Conservation (phyloP, 768 basidiomycete genomes). For the Fistulinella prunicolor region DNA sequence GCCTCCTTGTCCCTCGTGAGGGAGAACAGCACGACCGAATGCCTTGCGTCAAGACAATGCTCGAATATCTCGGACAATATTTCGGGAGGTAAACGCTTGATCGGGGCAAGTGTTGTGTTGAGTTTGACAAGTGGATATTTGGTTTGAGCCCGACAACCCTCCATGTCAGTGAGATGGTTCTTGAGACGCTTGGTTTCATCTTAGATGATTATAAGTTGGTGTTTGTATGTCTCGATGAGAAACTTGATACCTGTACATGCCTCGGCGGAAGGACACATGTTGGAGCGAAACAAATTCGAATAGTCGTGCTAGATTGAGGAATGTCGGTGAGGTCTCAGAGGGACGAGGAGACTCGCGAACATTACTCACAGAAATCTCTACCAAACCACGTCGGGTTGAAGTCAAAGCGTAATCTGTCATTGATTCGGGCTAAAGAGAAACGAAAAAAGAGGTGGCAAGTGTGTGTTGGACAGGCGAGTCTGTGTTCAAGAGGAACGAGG, state of each 20-base stretch:
- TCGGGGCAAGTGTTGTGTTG: conserved; percentile 15
- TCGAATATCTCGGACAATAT: conserved; percentile 27
- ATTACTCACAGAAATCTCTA: conserved; percentile 15
- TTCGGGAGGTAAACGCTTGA: conserved; percentile 26
- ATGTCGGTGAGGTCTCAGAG: neutral
- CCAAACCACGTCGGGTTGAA: neutral
- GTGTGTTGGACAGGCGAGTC: neutral
- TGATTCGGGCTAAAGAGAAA: neutral
- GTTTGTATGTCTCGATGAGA: conserved; percentile 17
- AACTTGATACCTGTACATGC: conserved; percentile 5
- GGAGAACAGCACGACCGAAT: neutral
- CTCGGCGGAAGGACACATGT: conserved; percentile 14
- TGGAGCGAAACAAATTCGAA: conserved; percentile 12
- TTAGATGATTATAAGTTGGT: conserved; percentile 13
- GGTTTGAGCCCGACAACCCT: conserved; percentile 3
- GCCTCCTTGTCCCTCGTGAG: conserved; percentile 8
- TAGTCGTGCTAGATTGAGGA: conserved; percentile 6
- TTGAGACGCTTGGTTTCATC: conserved; percentile 8
- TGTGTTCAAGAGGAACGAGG: neutral
- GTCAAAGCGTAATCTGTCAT: neutral
- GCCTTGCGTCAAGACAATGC: conserved; percentile 12
- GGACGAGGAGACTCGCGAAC: neutral
- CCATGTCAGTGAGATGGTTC: conserved; percentile 9
- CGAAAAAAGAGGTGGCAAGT: neutral
- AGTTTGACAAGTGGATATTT: conserved; percentile 15